Evolutionary conservation across 225 moss, liverwort and hornwort species (phyloP).

Genomic region (Physcomitrium patens): DNA sequence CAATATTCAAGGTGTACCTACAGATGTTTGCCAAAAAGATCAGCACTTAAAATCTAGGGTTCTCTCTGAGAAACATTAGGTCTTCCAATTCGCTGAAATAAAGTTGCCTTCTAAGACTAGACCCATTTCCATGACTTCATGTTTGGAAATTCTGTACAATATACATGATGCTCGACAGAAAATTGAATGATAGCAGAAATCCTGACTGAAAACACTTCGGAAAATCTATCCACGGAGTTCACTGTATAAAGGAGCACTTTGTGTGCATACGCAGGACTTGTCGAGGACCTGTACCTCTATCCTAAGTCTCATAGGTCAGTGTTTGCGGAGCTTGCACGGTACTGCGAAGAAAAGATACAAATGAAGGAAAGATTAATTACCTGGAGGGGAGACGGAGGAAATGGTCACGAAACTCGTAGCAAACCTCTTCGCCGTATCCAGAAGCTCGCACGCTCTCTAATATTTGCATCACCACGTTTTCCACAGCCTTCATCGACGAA

Average conservation of each 20-base stretch:
- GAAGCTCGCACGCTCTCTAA: conserved; percentile 75
- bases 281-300: conserved; percentile 1
- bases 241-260: neutral
- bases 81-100: neutral
- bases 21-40: conserved; percentile 27
- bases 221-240: neutral
- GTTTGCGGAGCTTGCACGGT: neutral
- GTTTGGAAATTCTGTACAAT: neutral
- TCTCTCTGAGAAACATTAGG: neutral
- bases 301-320: neutral
- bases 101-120: neutral
- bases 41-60: neutral
- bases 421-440: conserved; percentile 85
- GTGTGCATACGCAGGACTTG: neutral
- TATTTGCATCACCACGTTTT: conserved; percentile 80
- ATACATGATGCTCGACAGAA: neutral
- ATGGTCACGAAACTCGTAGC: conserved; percentile 80
- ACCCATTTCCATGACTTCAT: neutral
- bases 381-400: conserved; percentile 81
- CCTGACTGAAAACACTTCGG: no score
- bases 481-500: conserved; percentile 55
- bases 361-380: conserved; percentile 38
- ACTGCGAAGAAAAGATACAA: conserved; percentile 15
- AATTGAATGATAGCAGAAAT: no score
- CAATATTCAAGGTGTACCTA: conserved; percentile 94